Base-by-base conservation (phyloP, 2,329 filamentous ascomycete genomes). In the Trichoderma brevicompactum region DNA sequence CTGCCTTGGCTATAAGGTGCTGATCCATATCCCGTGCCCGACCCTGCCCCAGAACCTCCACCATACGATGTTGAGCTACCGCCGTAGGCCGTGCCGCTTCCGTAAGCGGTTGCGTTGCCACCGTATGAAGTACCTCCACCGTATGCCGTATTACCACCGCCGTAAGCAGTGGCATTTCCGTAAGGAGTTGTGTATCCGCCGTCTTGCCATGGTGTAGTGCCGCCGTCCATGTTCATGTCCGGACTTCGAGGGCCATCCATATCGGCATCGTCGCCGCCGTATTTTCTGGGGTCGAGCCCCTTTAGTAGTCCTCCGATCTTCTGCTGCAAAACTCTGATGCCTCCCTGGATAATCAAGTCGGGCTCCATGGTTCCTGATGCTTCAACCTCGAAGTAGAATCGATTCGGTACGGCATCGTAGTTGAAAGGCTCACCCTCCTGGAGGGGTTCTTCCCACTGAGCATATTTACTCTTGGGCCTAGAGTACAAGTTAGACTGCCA, bases 311-410 rank as follows among this genome's bases (percentile, higher is more conserved):
- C 85, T 2, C 94, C 95, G 41, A 99, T 86, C 80, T 99, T 99
- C 70, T 90, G 87, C 77, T 98, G 95, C 64, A 99, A 82, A 34
- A 92, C 90, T 69, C 90, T 88, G 76, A 99, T 96, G 40, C 93
- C 94, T 72, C 92, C 88, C 72, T 94, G 89, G 59, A 99, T 88
- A 71, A 98, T 95, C 68, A 88, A 85, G 74, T 99, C 94, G 0
- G 95, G 94, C 36, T 95, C 92, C 67, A 98, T 87, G 72, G 89
- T 92, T 41, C 95, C 95, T 43, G 91, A 89, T 53, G 91, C 90
- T 78, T 99, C 95, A 53, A 99, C 90, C 74, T 97, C 93, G 74
- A 94, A 91, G 82, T 97, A 99, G 82, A 97, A 99, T 70, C 87
- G 87, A 67, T 83, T 84, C 5, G 95, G 94, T 23, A 90, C 86